phyloP scores from a whole-genome alignment of 2,329 filamentous ascomycete genomes.

The Cercospora berteroae region DNA sequence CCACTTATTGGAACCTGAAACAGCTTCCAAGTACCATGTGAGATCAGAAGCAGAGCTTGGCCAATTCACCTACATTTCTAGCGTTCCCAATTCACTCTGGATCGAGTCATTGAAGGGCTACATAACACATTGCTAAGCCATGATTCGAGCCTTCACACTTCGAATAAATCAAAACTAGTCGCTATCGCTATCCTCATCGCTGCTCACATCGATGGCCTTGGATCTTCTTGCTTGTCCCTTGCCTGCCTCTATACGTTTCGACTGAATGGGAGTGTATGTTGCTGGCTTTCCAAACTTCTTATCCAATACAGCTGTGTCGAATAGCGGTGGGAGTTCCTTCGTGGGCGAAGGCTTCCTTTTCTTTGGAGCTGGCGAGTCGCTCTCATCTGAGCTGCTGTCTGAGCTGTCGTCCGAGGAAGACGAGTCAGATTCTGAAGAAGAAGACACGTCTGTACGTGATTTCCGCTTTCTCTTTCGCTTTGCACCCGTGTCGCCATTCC shows the following conservation, averaged over 20 bases:
- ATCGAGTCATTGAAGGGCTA: not conserved
- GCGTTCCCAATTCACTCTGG: too few relatives aligned
- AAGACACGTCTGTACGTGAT: constrained; percentile 16
- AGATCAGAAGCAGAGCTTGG: too few relatives aligned
- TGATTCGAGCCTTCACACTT: not conserved
- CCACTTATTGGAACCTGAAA: too few relatives aligned
- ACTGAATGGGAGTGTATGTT: not conserved
- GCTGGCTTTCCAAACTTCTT: constrained; percentile 18
- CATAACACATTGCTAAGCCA: not conserved
- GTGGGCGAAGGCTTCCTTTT: not conserved
- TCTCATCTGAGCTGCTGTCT: constrained; percentile 4
- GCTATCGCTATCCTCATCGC: constrained; percentile 12
- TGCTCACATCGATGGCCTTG: not conserved
- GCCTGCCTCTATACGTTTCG: not conserved
- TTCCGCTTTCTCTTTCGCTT: constrained; percentile 16
- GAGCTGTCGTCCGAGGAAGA: constrained; percentile 5
- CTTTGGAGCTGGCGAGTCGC: not conserved
- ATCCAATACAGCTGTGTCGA: constrained; percentile 12
- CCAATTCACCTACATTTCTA: too few relatives aligned
- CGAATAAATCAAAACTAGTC: not conserved
- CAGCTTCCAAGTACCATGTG: too few relatives aligned
- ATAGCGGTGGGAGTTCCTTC: constrained; percentile 2
- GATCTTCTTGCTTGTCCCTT: not conserved
- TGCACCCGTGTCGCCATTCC: not conserved
- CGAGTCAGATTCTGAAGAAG: constrained; percentile 5